Base-by-base conservation (phyloP, 257 asterid genomes). In the Gynochthodes officinalis region DNA sequence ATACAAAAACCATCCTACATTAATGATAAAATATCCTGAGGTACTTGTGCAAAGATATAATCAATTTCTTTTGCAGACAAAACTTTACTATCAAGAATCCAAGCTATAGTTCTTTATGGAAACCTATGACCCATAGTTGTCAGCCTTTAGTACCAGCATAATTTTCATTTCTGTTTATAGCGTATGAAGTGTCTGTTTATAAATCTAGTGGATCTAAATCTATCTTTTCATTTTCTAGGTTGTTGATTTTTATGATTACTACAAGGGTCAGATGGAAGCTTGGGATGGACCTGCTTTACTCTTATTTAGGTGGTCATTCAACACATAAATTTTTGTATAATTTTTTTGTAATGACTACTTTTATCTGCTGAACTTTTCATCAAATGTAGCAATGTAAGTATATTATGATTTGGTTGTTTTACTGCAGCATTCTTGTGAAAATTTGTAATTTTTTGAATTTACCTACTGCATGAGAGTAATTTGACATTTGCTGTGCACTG, bases 221-320 rank as follows among this genome's bases (percentile, higher is more conserved):
- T 13, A 23, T 73, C 50, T 78, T 74, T 66, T 75, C 73, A 73
- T 73, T 70, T 65, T 79, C 72, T 86, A 95, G 99, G 87, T 84
- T 75, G 75, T 90, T 83, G 96, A 92, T 84, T 95, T 95, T 80
- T 95, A 92, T 73, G 93, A 95, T 76, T 95, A 95, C 89, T 92
- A 90, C 94, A 95, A 95, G 78, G 99, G 99, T 81, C 98, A 92
- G 82, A 95, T 95, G 99, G 99, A 95, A 83, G 89, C 99, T 64
- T 95, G 99, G 99, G 99, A 95, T 83, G 99, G 99, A 75, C 99
- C 99, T 83, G 99, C 99, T 76, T 86, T 95, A 81, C 89, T 95
- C 64, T 83, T 95, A 83, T 95, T 95, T 92, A 90, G 99, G 99
- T 95, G 83, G 86, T 68, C 70, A 48, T 69, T 18, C 13, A 42